These are phyloP conservation scores for Calendula officinalis DNA, from an alignment of 129 eudicot genomes.

Conservation along the genomic window DNA sequence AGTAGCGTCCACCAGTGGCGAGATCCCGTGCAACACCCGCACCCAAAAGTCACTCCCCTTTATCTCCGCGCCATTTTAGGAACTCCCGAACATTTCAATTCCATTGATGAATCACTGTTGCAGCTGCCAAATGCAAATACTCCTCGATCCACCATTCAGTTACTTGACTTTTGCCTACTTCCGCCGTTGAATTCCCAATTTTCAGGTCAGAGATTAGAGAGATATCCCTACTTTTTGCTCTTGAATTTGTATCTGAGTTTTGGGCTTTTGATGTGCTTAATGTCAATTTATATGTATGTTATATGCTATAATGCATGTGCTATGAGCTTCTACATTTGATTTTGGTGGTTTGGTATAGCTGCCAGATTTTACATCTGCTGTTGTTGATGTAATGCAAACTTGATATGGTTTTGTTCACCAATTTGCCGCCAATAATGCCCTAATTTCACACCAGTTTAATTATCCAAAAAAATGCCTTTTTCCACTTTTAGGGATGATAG, in stretches of 20 bases:
- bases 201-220: conserved; percentile 19
- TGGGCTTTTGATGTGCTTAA: not conserved
- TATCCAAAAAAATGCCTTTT: conserved; percentile 1
- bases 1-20: conserved; percentile 14
- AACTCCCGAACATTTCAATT: conserved; percentile 5
- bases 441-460: not conserved
- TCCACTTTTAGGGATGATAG: too few relatives aligned
- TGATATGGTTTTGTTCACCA: conserved; percentile 2
- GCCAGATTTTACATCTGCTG: not conserved
- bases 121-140: conserved; percentile 2
- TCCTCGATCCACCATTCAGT: conserved; percentile 16
- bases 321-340: not conserved
- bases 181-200: conserved; percentile 20
- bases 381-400: not conserved
- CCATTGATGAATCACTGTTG: conserved; percentile 2
- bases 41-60: conserved; percentile 27
- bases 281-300: conserved; percentile 17
- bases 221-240: not conserved
- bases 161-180: conserved; percentile 6
- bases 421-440: conserved; percentile 4
- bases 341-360: not conserved
- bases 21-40: conserved; percentile 39
- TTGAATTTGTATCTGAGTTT: not conserved
- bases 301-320: conserved; percentile 8
- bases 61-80: conserved; percentile 1